Base-by-base conservation (phyloP, 2,329 filamentous ascomycete genomes). In the Fusarium nurragi region DNA sequence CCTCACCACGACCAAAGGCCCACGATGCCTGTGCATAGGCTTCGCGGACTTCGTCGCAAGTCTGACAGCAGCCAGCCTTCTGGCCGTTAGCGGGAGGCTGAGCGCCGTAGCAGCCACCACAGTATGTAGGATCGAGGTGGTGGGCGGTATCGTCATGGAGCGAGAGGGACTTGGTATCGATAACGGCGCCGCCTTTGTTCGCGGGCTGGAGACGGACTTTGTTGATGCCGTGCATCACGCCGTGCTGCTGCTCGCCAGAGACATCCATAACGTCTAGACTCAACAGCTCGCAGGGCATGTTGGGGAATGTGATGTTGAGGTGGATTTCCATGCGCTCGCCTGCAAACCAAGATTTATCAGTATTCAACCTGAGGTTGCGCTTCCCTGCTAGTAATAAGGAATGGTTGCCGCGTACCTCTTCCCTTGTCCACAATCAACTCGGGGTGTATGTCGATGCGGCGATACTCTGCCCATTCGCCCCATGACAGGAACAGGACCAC, bases 231-330 rank as follows among this genome's bases (percentile, higher is more conserved):
- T 97, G 93, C 77, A 93, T 89, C 57, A 99, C 91, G 49, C 94
- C 95, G 71, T 94, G 92, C 78, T 99, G 95, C 75, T 97, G 91
- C 79, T 99, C 95, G 65, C 95, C 95, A 21, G 93, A 97, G 23
- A 98, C 94, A 79, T 99, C 95, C 95, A 99, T 99, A 54, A 99
- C 94, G 77, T 99, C 95, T 71, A 99, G 89, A 13, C 95, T 97
- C 68, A 98, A 84, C 48, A 99, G 88, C 78, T 98, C 94, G 81
- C 95, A 99, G 11, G 95, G 95, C 69, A 99, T 86, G 64, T 89
- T 89, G 11, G 95, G 95, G 77, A 99, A 99, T 43, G 93, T 95
- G 60, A 99, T 89, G 81, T 99, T 99, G 79, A 99, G 86, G 77
- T 97, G 93, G 68, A 99, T 99, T 77, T 98, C 95, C 94, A 99